These are phyloP conservation scores for Metarhizium guizhouense DNA, from an alignment of 2,329 filamentous ascomycete genomes.

Conservation along the genomic window DNA sequence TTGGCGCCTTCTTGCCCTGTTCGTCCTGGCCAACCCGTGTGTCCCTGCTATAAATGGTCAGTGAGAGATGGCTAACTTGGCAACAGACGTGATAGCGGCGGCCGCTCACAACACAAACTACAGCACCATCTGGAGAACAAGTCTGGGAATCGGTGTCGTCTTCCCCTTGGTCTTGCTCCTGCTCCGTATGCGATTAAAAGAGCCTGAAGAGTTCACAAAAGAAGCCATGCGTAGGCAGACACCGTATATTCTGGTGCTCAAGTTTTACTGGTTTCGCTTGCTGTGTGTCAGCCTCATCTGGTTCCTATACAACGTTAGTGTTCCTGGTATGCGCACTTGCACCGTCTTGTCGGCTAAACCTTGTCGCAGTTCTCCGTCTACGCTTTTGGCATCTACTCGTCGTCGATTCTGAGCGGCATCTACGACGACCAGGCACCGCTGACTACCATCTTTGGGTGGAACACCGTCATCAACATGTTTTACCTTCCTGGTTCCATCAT, in stretches of 20 bases:
- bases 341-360: constrained; percentile 26
- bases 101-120: too few relatives aligned
- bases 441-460: constrained; percentile 79
- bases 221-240: constrained; percentile 57
- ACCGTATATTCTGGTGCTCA: constrained; percentile 45
- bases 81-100: too few relatives aligned
- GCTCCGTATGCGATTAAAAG: too few relatives aligned
- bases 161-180: too few relatives aligned
- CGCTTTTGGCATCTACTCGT: constrained; percentile 78
- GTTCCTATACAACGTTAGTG: too few relatives aligned
- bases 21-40: constrained; percentile 6
- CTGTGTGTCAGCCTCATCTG: constrained; percentile 15
- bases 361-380: constrained; percentile 60
- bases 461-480: constrained; percentile 79
- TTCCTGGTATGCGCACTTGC: too few relatives aligned
- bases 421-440: constrained; percentile 51
- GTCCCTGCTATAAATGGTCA: constrained; percentile 28
- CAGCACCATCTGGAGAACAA: too few relatives aligned
- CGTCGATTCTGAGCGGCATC: constrained; percentile 60
- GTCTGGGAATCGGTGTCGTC: too few relatives aligned
- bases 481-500: constrained; percentile 75
- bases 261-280: constrained; percentile 66
- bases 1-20: constrained; percentile 67
- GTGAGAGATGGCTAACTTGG: too few relatives aligned
- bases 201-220: constrained; percentile 56